phyloP scores from a whole-genome alignment of 495 filamentous ascomycete genomes.

The Penicillium coffeae region DNA sequence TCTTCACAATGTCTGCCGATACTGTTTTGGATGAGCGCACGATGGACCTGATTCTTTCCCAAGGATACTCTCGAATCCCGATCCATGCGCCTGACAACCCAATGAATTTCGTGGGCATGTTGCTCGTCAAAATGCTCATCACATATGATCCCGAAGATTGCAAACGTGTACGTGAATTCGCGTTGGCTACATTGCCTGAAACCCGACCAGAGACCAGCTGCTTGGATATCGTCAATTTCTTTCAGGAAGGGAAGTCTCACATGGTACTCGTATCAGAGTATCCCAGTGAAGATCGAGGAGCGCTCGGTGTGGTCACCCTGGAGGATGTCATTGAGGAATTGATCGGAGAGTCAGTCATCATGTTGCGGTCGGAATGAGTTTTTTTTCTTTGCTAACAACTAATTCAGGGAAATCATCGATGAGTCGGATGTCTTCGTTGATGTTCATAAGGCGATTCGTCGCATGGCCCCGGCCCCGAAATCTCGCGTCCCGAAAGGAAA shows the following conservation, averaged over 20 bases:
- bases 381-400: constrained; percentile 20
- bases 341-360: constrained; percentile 80
- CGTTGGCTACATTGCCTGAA: constrained; percentile 89
- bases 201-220: constrained; percentile 93
- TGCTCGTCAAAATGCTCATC: constrained; percentile 96
- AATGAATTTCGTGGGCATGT: constrained; percentile 91
- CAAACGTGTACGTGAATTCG: constrained; percentile 80
- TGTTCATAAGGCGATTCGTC: constrained; percentile 92
- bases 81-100: constrained; percentile 82
- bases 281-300: constrained; percentile 83
- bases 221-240: constrained; percentile 97
- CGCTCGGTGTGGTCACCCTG: constrained; percentile 87
- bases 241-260: constrained; percentile 97
- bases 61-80: constrained; percentile 92
- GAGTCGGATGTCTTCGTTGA: constrained; percentile 97
- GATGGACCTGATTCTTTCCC: constrained; percentile 87
- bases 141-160: constrained; percentile 96
- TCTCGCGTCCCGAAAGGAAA: constrained; percentile 56
- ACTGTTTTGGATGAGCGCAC: constrained; percentile 85
- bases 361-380: background rate
- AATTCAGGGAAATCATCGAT: constrained; percentile 65
- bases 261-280: constrained; percentile 95
- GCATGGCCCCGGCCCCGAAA: constrained; percentile 64
- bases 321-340: constrained; percentile 98
- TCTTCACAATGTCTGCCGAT: constrained; percentile 92